Percentiles rank a stretch among this genome's conserved stretches.
Conservation (phyloP, 176 grass and related monocot genomes). For the Aegilops tauschii region DNA sequence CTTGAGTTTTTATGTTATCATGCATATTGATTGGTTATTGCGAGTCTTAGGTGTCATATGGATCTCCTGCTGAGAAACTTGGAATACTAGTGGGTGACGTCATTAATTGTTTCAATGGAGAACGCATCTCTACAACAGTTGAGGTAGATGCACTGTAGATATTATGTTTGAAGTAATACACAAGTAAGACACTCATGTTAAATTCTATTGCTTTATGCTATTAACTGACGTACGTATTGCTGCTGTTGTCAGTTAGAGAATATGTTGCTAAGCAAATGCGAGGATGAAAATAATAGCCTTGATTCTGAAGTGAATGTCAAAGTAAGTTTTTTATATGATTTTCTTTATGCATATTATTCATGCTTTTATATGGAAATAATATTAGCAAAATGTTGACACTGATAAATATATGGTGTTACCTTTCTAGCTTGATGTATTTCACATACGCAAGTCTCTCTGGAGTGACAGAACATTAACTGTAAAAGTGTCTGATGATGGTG, state of each 20-base stretch:
- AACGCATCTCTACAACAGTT: neutral
- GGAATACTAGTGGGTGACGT: neutral
- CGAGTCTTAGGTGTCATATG: neutral
- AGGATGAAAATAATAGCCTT: neutral
- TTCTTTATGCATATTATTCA: neutral
- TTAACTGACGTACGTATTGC: neutral
- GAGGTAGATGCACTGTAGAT: neutral
- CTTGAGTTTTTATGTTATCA: neutral
- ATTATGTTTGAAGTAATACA: neutral
- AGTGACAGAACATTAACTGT: neutral
- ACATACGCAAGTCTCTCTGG: neutral
- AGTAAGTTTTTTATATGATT: neutral
- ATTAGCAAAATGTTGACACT: neutral
- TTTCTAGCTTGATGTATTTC: neutral
- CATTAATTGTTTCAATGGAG: neutral
- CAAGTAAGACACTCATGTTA: neutral
- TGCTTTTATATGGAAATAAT: neutral
- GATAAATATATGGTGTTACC: neutral
- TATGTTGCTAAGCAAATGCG: neutral
- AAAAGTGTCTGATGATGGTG: neutral
- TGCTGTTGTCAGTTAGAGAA: neutral
- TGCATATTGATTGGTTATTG: neutral
- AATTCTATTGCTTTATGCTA: neutral
- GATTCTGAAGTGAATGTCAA: neutral
- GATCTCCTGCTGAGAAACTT: constrained; percentile 1